Base-by-base conservation (phyloP, 2,329 filamentous ascomycete species). In the Pseudovirgaria hyperparasitica region DNA sequence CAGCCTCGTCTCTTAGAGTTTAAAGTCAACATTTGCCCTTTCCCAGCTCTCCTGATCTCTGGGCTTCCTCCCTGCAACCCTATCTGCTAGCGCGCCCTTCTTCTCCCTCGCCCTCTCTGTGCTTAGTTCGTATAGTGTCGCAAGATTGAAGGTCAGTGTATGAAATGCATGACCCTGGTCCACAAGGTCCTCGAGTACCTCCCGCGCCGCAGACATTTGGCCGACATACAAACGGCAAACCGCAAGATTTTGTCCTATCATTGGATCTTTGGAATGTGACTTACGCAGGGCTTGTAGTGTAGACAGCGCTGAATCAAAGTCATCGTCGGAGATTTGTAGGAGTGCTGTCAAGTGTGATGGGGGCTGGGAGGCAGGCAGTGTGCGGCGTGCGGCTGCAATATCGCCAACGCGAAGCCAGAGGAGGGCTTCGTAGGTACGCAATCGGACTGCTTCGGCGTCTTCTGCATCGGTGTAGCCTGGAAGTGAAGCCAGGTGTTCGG, bases 101-200 rank as follows among this genome's bases (percentile, higher is more conserved):
- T 79, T 54, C 9, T 66, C 66, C 25, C 70, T 63, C 22, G 82
- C 71, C 35, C 70, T 68, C 41, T 96, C 86, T 0, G 81, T 86
- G 48, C 81, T 90, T 6, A 96, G 65, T 54, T 96, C 90, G 48
- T 92, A 96, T 42, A 93, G 72, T 0, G 87, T 96, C 8, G 76
- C 74, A 9, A 98, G 55, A 48, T 96, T 96, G 56, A 94, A 92
- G 0, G 92, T 70, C 3, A 93, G 57, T 1, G 81, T 81, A 36
- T 81, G 76, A 31, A 87, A 94, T 0, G 52, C 43, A 7, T 40
- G 35, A 0, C 74, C 70, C 1, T 60, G 50, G 3, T 71, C 63
- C 0, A 85, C 62, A 8, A 92, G 56, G 0, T 58, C 54, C 42
- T 87, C 77, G 3, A 94, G 59, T 1, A 81, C 54, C 9, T 62